Conservation (phyloP, 2,329 filamentous ascomycete species). For the Cladophialophora carrionii region DNA sequence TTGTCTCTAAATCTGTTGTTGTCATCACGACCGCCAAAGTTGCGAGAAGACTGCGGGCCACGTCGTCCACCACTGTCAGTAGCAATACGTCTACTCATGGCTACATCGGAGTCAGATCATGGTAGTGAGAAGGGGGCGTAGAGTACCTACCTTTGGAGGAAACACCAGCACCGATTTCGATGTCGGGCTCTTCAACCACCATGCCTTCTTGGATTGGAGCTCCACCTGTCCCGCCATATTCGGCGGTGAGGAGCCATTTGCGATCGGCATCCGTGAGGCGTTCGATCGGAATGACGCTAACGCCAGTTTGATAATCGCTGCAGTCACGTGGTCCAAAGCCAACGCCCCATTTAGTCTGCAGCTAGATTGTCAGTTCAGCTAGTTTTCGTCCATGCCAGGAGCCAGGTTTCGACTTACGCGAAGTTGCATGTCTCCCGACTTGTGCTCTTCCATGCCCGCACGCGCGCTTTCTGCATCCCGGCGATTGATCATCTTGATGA, state of each 20-base stretch:
- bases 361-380: conserved; percentile 10
- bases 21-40: conserved; percentile 42
- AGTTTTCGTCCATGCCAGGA: not conserved
- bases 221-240: conserved; percentile 90
- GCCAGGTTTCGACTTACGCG: conserved; percentile 57
- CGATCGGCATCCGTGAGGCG: conserved; percentile 93
- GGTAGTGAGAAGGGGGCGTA: conserved; percentile 2
- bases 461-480: conserved; percentile 82
- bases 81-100: conserved; percentile 57
- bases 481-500: conserved; percentile 96
- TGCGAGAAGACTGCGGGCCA: conserved; percentile 52
- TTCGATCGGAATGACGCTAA: conserved; percentile 90
- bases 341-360: conserved; percentile 91
- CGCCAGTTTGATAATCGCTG: conserved; percentile 88
- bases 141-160: conserved; percentile 76
- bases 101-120: conserved; percentile 41
- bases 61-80: conserved; percentile 56
- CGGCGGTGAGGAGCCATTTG: conserved; percentile 95
- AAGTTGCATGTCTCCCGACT: conserved; percentile 71
- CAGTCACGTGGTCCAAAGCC: conserved; percentile 96
- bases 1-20: conserved; percentile 43
- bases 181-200: conserved; percentile 95
- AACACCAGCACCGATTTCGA: conserved; percentile 96
- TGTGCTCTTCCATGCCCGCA: conserved; percentile 80
- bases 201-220: conserved; percentile 77